Evolutionary conservation across 2,329 filamentous ascomycete species (phyloP), one percentile per base, ranked within the genome.

Genomic region (Blastomyces emzantsi): DNA sequence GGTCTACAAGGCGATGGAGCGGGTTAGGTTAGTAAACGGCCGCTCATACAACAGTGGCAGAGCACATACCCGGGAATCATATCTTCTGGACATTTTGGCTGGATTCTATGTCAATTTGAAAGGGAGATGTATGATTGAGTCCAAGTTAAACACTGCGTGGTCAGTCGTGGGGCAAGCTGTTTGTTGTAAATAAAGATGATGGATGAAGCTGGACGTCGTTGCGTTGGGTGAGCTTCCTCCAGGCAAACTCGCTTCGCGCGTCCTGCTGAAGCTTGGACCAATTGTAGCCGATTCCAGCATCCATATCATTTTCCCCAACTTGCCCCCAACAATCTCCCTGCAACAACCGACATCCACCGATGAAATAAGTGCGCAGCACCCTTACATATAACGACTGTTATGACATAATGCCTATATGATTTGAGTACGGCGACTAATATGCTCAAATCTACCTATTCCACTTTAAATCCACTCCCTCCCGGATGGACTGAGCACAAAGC

Each of bases 401-500:
- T 61, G 33, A 61, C 28, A 58, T 13, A 36, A 13, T 9, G 13
- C 28, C 8, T 28, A n/a, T 47, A 51, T 65, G 51, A 33, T 47
- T 59, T 45, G 36, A 30, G 25, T 30, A 60, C 60, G 47, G 54
- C 36, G 51, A 41, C 43, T 7, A 71, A 52, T 56, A 91, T 91
- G 88, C 79, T 93, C 59, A 91, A 87, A 72, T 90, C 88, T 25
- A 92, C 90, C n/a, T 86, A 92, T 75, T 85, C 84, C 65, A 81
- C 58, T 22, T 36, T 49, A 28, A 60, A 85, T 28, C 82, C 83
- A 11, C 80, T 97, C 0, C 88, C 87, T 36, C 81, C 87, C 54
- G 92, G 90, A 67, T 97, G 92, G 92, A 90, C 89, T n/a, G 90
- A 96, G 75, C 92, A 97, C 78, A 92, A 87, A 76, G 91, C 92